A percentile compares a stretch with the other conserved stretches of the same genome.
phyloP scores from a whole-genome alignment of 257 asterid genomes.

The Forsythia viridissima region DNA sequence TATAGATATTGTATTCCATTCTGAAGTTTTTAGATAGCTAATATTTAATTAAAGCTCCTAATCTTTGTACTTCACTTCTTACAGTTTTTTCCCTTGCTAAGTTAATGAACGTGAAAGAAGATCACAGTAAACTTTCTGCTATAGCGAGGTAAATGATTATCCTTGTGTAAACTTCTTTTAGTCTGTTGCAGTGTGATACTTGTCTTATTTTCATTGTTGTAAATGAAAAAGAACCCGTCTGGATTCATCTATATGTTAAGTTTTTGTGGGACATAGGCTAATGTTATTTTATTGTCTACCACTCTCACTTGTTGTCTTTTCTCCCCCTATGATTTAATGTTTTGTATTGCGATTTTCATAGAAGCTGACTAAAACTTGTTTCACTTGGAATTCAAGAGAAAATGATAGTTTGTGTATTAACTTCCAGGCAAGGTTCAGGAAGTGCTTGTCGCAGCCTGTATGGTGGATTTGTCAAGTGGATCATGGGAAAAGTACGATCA shows the following conservation, averaged over 20 bases:
- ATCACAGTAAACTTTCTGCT: conserved; percentile 80
- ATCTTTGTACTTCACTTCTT: conserved; percentile 1
- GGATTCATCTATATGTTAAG: background rate
- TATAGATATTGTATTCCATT: too few species aligned
- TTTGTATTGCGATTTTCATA: too few species aligned
- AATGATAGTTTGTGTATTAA: conserved; percentile 6
- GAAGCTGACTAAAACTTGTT: background rate
- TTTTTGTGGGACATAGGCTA: background rate
- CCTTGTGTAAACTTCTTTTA: conserved; percentile 12
- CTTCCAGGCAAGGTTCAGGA: conserved; percentile 86
- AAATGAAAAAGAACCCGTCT: too few species aligned
- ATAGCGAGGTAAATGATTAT: conserved; percentile 73
- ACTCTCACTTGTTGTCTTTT: too few species aligned
- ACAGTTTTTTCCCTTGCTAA: conserved; percentile 94
- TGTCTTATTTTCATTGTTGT: too few species aligned
- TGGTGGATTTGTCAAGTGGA: conserved; percentile 99
- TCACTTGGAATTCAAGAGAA: background rate
- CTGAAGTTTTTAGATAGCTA: background rate
- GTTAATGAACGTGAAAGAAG: conserved; percentile 96
- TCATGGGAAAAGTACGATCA: conserved; percentile 84
- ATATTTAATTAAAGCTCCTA: background rate
- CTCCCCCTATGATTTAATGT: too few species aligned
- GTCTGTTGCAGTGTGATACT: conserved; percentile 4
- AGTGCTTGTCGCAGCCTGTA: conserved; percentile 98
- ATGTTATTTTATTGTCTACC: background rate